A percentile compares a stretch with the other conserved stretches of the same genome.
phyloP scores from a whole-genome alignment of 2,329 filamentous ascomycete genomes.

The Scopulariopsis brevicaulis region DNA sequence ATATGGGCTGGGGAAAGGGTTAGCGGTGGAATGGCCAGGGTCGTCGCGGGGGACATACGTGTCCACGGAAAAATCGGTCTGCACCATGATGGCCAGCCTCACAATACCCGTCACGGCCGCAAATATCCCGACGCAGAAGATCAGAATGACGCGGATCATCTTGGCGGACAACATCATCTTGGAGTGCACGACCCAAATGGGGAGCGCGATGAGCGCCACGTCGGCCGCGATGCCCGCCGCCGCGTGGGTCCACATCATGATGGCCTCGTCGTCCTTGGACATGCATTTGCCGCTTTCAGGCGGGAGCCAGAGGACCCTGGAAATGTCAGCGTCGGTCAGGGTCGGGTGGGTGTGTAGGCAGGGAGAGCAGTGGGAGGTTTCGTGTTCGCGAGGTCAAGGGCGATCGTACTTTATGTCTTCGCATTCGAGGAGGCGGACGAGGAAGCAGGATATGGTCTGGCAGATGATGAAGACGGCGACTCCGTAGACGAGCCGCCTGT shows the following conservation, averaged over 20 bases:
- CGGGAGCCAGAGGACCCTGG: slow-evolving; percentile 10
- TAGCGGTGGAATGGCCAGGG: neutral
- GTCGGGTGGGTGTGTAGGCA: neutral
- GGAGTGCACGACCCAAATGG: slow-evolving; percentile 22
- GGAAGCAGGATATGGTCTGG: slow-evolving; percentile 10
- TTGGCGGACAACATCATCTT: slow-evolving; percentile 22
- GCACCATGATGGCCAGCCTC: slow-evolving; percentile 22
- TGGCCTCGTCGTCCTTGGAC: slow-evolving; percentile 10
- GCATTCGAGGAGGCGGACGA: slow-evolving; percentile 11
- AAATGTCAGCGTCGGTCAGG: neutral
- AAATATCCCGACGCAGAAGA: slow-evolving; percentile 25
- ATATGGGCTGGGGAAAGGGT: slow-evolving; percentile 17
- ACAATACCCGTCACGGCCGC: slow-evolving; percentile 23
- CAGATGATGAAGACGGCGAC: slow-evolving; percentile 7
- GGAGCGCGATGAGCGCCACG: slow-evolving; percentile 19
- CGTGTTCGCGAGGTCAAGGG: neutral
- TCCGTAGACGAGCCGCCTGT: slow-evolving; percentile 6
- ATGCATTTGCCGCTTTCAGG: slow-evolving; percentile 14
- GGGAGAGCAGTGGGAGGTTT: neutral
- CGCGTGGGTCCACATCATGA: slow-evolving; percentile 21
- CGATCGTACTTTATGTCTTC: slow-evolving; percentile 9
- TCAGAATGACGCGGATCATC: slow-evolving; percentile 19
- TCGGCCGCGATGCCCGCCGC: slow-evolving; percentile 20
- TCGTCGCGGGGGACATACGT: slow-evolving; percentile 15
- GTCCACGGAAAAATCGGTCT: slow-evolving; percentile 16